Conservation (phyloP, 2,329 filamentous ascomycete genomes). For the Samsoniella hepiali region DNA sequence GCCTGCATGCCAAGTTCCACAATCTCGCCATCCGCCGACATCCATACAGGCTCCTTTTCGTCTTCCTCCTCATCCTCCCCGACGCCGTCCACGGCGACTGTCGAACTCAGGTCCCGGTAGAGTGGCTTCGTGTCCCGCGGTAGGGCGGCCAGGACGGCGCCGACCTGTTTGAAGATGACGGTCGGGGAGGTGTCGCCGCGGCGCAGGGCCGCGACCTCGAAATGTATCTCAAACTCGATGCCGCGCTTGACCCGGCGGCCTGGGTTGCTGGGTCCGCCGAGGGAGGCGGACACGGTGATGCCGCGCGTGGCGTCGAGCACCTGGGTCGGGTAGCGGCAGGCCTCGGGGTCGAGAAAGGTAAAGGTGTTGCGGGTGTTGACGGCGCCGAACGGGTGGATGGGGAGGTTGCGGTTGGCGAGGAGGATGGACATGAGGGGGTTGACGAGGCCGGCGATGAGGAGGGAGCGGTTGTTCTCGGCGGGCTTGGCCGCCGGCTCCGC, state of each 20-base stretch:
- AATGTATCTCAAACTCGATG: conserved; percentile 18
- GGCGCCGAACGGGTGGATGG: conserved; percentile 17
- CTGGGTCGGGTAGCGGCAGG: conserved; percentile 15
- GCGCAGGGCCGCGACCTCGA: conserved; percentile 13
- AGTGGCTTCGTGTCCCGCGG: conserved; percentile 16
- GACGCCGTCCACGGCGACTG: background rate
- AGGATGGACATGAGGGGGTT: conserved; percentile 21
- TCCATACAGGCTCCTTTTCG: background rate
- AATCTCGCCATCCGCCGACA: conserved; percentile 13
- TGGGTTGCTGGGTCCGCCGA: conserved; percentile 14
- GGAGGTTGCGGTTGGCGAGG: conserved; percentile 17
- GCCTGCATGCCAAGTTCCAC: conserved; percentile 17
- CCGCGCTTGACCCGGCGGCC: conserved; percentile 18
- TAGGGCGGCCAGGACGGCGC: conserved; percentile 11
- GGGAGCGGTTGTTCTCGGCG: conserved; percentile 7
- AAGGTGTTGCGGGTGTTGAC: conserved; percentile 20
- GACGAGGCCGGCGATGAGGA: conserved; percentile 17
- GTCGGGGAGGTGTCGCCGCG: conserved; percentile 16
- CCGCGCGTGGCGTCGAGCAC: conserved; percentile 13
- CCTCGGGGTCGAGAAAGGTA: conserved; percentile 17
- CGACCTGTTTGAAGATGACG: conserved; percentile 18
- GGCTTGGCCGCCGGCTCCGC: background rate
- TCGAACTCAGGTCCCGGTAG: background rate
- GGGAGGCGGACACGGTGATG: conserved; percentile 17
- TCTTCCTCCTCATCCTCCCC: background rate